Percentiles rank a stretch among this genome's conserved stretches.
Evolutionary conservation across 192 early-diverging fungal species (phyloP).

Genomic region (Pilaira anomala): DNA sequence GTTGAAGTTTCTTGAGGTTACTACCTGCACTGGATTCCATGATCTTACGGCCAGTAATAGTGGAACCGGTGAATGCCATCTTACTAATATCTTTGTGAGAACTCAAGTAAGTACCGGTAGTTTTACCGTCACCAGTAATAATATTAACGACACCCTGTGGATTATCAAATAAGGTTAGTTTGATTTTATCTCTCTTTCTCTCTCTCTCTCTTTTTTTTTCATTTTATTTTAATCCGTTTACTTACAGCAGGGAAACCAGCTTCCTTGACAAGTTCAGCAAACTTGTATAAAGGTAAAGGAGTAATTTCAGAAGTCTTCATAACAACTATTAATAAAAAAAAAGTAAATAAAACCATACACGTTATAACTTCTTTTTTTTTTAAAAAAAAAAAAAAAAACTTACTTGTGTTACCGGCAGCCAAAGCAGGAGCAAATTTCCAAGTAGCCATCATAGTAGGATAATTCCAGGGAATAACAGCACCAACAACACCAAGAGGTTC

Average conservation of each 20-base stretch:
- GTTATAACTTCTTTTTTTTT: not conserved
- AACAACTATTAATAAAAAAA: conserved; percentile 47
- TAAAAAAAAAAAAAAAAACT: conserved; percentile 10
- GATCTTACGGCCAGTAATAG: conserved; percentile 2
- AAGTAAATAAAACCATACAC: not conserved
- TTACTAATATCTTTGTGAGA: conserved; percentile 48
- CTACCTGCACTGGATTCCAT: conserved; percentile 13
- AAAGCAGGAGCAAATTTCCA: conserved; percentile 83
- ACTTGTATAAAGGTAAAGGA: conserved; percentile 56
- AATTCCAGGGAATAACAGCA: conserved; percentile 73
- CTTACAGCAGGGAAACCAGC: conserved; percentile 68
- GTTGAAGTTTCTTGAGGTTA: conserved; percentile 22
- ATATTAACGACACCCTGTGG: conserved; percentile 75
- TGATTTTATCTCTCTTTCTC: too few species aligned
- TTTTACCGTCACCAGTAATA: conserved; percentile 69
- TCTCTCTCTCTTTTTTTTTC: too few species aligned
- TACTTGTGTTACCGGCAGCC: conserved; percentile 63
- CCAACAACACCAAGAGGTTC: conserved; percentile 72
- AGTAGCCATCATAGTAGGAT: conserved; percentile 57
- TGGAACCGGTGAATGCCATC: conserved; percentile 57
- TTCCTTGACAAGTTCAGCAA: conserved; percentile 61
- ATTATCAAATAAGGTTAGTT: not conserved
- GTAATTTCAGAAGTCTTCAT: conserved; percentile 77
- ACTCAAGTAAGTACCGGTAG: conserved; percentile 53
- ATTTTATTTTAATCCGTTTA: conserved; percentile 10